A percentile compares a stretch with the other conserved stretches of the same genome.
phyloP scores from a whole-genome alignment of 129 eudicot species.

The Flaveria bidentis region DNA sequence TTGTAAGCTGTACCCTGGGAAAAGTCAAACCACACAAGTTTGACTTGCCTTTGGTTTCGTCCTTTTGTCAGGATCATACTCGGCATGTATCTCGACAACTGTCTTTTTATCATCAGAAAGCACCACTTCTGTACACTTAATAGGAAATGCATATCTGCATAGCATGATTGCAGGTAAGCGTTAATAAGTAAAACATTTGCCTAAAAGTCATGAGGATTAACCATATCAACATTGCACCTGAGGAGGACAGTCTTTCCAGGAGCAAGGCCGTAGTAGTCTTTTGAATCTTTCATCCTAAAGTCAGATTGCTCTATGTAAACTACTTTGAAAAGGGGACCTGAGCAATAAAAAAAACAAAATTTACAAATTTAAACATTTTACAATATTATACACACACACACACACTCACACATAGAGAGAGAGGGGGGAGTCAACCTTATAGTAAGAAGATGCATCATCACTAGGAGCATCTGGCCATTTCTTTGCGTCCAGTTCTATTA shows the following conservation, averaged over 20 bases:
- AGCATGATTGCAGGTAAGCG: not conserved
- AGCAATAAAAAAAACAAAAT: not conserved
- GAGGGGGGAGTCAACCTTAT: slow-evolving; percentile 51
- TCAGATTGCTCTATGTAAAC: slow-evolving; percentile 81
- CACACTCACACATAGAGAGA: no score
- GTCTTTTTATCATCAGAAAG: slow-evolving; percentile 73
- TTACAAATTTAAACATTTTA: not conserved
- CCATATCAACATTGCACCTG: slow-evolving; percentile 44
- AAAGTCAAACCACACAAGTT: not conserved
- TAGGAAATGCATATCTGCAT: slow-evolving; percentile 81
- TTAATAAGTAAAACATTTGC: not conserved
- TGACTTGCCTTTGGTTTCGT: slow-evolving; percentile 75
- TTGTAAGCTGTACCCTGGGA: no score
- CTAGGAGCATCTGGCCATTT: slow-evolving; percentile 91
- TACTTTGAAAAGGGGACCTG: slow-evolving; percentile 85
- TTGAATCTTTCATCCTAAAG: slow-evolving; percentile 84
- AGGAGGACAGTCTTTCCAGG: slow-evolving; percentile 84
- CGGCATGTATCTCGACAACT: slow-evolving; percentile 71
- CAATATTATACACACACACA: no score
- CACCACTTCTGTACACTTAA: slow-evolving; percentile 84
- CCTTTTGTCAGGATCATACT: slow-evolving; percentile 79
- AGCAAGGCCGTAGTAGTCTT: slow-evolving; percentile 95
- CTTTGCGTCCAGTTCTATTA: slow-evolving; percentile 84
- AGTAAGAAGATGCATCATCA: slow-evolving; percentile 68
- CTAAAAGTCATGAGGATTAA: not conserved